These are phyloP conservation scores for Fragilaria crotonensis DNA, from an alignment of 108 stramenopile genomes.

Conservation along the genomic window DNA sequence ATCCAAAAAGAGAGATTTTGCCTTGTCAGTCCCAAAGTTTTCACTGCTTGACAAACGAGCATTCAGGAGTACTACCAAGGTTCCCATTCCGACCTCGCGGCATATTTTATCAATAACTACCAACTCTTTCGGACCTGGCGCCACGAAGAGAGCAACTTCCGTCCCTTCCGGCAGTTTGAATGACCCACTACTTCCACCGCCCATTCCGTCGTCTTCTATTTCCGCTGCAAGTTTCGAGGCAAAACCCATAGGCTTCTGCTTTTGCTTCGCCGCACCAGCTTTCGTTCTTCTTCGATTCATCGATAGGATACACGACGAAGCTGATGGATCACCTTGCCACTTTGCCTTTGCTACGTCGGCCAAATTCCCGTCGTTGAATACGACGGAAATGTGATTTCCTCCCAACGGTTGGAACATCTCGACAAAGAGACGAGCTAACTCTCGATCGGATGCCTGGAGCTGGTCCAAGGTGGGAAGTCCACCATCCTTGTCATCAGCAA, in stretches of 20 bases:
- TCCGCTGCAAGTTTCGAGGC: conserved; percentile 74
- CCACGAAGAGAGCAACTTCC: conserved; percentile 78
- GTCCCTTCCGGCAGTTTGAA: conserved; percentile 52
- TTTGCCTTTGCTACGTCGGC: conserved; percentile 52
- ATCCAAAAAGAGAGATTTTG: conserved; percentile 42
- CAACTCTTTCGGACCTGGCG: conserved; percentile 74
- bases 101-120: conserved; percentile 66
- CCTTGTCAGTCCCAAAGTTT: conserved; percentile 48
- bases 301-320: conserved; percentile 52
- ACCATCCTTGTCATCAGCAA: conserved; percentile 6
- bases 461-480: conserved; percentile 37
- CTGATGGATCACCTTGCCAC: conserved; percentile 63
- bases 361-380: conserved; percentile 51
- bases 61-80: conserved; percentile 73
- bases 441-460: conserved; percentile 73
- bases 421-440: conserved; percentile 74
- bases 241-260: conserved; percentile 61
- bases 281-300: conserved; percentile 46
- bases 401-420: conserved; percentile 88
- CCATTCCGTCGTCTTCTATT: conserved; percentile 19
- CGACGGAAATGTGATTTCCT: conserved; percentile 57
- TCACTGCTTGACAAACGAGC: conserved; percentile 49
- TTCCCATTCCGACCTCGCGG: conserved; percentile 57
- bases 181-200: conserved; percentile 27
- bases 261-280: conserved; percentile 18